Conservation (phyloP, 148 eudicot genomes). For the Cornus florida region DNA sequence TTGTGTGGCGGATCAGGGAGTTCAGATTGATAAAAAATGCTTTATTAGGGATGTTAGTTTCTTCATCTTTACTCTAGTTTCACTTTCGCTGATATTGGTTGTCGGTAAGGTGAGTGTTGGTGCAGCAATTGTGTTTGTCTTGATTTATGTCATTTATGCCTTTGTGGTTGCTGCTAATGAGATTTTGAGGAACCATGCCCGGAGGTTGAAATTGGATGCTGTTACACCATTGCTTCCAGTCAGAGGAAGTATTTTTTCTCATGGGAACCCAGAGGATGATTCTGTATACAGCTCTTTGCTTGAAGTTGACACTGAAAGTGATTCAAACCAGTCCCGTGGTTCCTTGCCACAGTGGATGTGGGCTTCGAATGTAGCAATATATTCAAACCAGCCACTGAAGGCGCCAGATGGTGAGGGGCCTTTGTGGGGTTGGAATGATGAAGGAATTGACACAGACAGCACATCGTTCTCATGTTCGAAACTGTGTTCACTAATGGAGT, state of each 20-base stretch:
- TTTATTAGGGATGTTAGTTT: slow-evolving; percentile 80
- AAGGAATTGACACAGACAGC: slow-evolving; percentile 35
- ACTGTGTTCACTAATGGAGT: slow-evolving; percentile 59
- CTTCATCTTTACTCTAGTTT: slow-evolving; percentile 49
- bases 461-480: slow-evolving; percentile 52
- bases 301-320: slow-evolving; percentile 62
- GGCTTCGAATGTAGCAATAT: slow-evolving; percentile 97
- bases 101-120: slow-evolving; percentile 59
- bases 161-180: slow-evolving; percentile 82
- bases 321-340: slow-evolving; percentile 43
- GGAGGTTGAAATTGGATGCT: slow-evolving; percentile 62
- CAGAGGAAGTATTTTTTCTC: slow-evolving; percentile 57
- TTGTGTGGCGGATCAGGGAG: slow-evolving; percentile 58
- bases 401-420: slow-evolving; percentile 59
- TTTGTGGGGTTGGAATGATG: slow-evolving; percentile 96
- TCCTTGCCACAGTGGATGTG: slow-evolving; percentile 99
- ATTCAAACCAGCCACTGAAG: slow-evolving; percentile 61
- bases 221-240: slow-evolving; percentile 90
- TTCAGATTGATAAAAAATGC: slow-evolving; percentile 76
- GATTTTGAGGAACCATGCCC: slow-evolving; percentile 63
- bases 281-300: slow-evolving; percentile 61
- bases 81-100: slow-evolving; percentile 54
- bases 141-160: slow-evolving; percentile 66
- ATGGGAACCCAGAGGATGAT: slow-evolving; percentile 50
- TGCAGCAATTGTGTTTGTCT: slow-evolving; percentile 58